Base-by-base conservation (phyloP, 2,329 filamentous ascomycete genomes). In the Knoxdaviesia capensis region DNA sequence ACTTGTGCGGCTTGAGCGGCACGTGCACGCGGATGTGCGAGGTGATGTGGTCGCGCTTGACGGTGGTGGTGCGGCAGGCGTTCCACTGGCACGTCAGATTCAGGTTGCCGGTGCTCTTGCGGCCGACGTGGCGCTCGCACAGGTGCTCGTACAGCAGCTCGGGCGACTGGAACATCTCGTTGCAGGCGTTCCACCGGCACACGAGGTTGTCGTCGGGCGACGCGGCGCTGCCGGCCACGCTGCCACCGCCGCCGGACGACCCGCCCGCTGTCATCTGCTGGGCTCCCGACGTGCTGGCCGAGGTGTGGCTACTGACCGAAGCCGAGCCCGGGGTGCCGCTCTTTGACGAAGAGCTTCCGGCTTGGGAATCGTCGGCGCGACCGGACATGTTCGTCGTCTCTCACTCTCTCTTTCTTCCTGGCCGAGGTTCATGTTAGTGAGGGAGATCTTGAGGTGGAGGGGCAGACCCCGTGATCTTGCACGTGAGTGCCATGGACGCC, bases 31-130 rank as follows among this genome's bases (percentile, higher is more conserved):
- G 84, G 53, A 98, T 94, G 62, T 98, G 90, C 41, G 90, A 96
- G 41, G 90, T 98, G 62, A 98, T 98, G 65, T 98, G 90, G 55
- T 96, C 90, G 54, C 90, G 85, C 71, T 98, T 96, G 58, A 96
- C 88, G 2, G 88, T 96, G 39, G 87, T 94, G 28, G 88, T 96
- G 48, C 86, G 78, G 66, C 90, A 98, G 49, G 80, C 81, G 52
- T 87, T 90, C 90, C 90, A 98, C 58, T 92, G 84, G 64, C 90
- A 98, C 43, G 86, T 94, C 57, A 98, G 63, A 61, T 90, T 96
- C 55, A 98, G 69, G 63, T 98, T 98, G 68, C 96, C 96, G 56
- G 90, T 98, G 66, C 84, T 93, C 69, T 98, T 98, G 62, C 90
- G 85, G 49, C 90, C 90, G 58, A 98, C 87, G 68, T 98, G 90